These are phyloP conservation scores for Ganoderma lingzhi DNA, from an alignment of 1,284 basidiomycete genomes.

Conservation along the genomic window DNA sequence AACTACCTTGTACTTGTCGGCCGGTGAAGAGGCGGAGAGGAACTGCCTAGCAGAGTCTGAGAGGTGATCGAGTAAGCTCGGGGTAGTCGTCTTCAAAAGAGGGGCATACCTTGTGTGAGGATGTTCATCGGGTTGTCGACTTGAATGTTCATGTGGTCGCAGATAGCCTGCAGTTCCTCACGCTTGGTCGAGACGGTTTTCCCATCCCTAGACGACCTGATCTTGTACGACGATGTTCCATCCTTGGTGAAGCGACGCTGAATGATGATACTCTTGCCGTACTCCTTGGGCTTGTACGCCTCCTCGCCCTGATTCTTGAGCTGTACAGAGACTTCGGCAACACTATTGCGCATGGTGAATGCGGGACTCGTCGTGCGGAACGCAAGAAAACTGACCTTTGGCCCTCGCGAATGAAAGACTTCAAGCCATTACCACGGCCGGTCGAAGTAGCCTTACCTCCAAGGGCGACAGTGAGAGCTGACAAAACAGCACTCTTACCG, in stretches of 20 bases:
- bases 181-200: constrained; percentile 81
- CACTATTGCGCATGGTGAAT: constrained; percentile 47
- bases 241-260: constrained; percentile 84
- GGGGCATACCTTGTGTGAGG: constrained; percentile 81
- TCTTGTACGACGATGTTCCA: constrained; percentile 84
- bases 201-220: constrained; percentile 76
- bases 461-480: constrained; percentile 92
- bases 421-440: constrained; percentile 87
- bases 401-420: constrained; percentile 90
- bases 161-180: constrained; percentile 87
- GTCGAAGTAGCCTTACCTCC: constrained; percentile 93
- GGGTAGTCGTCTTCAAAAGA: not conserved
- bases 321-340: constrained; percentile 80
- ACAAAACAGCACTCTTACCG: constrained; percentile 96
- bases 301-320: constrained; percentile 92
- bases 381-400: constrained; percentile 62
- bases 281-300: constrained; percentile 85
- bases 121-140: constrained; percentile 98
- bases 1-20: constrained; percentile 91
- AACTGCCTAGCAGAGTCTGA: constrained; percentile 73
- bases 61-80: constrained; percentile 3
- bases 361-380: not conserved
- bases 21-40: constrained; percentile 82
- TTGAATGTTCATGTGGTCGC: constrained; percentile 95
- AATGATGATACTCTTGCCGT: constrained; percentile 87